These are phyloP conservation scores for Chlamydomonas asymmetrica DNA, from an alignment of 139 green algal species.

Conservation along the genomic window DNA sequence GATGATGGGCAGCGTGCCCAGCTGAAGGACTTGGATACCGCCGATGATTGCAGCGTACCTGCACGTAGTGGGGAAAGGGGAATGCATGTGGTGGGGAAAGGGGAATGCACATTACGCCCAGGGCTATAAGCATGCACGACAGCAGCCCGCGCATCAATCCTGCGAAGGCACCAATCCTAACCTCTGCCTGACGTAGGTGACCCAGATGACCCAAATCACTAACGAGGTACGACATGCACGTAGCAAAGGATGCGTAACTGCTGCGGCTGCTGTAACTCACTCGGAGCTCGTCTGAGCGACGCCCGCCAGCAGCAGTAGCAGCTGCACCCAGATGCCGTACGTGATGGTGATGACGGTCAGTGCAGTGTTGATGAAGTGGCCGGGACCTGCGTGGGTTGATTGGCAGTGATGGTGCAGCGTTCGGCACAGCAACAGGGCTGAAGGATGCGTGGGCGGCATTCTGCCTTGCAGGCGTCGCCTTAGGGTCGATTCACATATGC, in stretches of 20 bases:
- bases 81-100: constrained; percentile 33
- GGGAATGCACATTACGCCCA: too few species aligned
- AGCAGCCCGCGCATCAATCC: too few species aligned
- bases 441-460: too few species aligned
- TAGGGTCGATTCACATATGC: too few species aligned
- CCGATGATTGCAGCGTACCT: constrained; percentile 27
- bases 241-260: too few species aligned
- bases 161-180: too few species aligned
- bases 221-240: too few species aligned
- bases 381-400: constrained; percentile 45
- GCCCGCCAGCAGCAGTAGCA: constrained; percentile 52
- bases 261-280: too few species aligned
- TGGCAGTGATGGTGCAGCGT: neutral
- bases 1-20: constrained; percentile 62
- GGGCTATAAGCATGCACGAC: too few species aligned
- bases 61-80: neutral
- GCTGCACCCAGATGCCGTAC: constrained; percentile 57
- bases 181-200: too few species aligned
- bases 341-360: constrained; percentile 73
- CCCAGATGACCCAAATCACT: too few species aligned
- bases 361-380: constrained; percentile 75
- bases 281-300: neutral
- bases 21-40: constrained; percentile 58
- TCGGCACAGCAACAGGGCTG: neutral
- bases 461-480: too few species aligned